Percentiles rank a stretch among this genome's conserved stretches.
These are phyloP conservation scores for Pilatotrama ljubarskyi DNA, from an alignment of 768 basidiomycete genomes.

Conservation along the genomic window DNA sequence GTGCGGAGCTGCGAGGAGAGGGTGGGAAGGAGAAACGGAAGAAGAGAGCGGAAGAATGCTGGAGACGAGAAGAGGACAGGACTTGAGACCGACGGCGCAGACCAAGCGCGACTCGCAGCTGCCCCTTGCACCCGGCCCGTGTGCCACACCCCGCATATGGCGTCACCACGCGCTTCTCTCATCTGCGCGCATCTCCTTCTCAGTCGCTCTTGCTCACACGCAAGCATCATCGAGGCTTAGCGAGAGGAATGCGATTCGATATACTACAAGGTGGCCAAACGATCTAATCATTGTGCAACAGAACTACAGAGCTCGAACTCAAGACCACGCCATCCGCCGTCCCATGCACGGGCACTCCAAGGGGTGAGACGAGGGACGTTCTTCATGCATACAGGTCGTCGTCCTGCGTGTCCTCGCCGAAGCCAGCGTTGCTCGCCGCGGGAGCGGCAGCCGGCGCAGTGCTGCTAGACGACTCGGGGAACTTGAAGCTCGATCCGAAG, in stretches of 20 bases:
- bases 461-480: slow-evolving; percentile 72
- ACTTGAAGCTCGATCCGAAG: slow-evolving; percentile 96
- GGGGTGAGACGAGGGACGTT: background rate
- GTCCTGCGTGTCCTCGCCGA: slow-evolving; percentile 83
- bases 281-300: slow-evolving; percentile 24
- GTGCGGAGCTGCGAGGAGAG: background rate
- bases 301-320: slow-evolving; percentile 11
- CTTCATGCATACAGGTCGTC: slow-evolving; percentile 86
- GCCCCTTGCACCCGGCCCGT: background rate
- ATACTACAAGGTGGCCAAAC: slow-evolving; percentile 19
- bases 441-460: slow-evolving; percentile 35
- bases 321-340: slow-evolving; percentile 9
- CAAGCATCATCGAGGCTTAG: too few relatives aligned
- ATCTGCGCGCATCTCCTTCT: too few relatives aligned
- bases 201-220: too few relatives aligned
- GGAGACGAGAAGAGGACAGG: background rate
- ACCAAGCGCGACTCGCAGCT: background rate
- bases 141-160: background rate
- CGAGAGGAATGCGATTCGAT: slow-evolving; percentile 16
- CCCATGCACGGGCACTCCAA: background rate
- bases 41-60: background rate
- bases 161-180: slow-evolving; percentile 1
- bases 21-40: background rate
- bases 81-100: background rate
- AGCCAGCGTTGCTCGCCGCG: slow-evolving; percentile 68